A percentile compares a stretch with the other conserved stretches of the same genome.
phyloP scores from a whole-genome alignment of 1,139 yeast species.

The Saccharomyces hybrid region DNA sequence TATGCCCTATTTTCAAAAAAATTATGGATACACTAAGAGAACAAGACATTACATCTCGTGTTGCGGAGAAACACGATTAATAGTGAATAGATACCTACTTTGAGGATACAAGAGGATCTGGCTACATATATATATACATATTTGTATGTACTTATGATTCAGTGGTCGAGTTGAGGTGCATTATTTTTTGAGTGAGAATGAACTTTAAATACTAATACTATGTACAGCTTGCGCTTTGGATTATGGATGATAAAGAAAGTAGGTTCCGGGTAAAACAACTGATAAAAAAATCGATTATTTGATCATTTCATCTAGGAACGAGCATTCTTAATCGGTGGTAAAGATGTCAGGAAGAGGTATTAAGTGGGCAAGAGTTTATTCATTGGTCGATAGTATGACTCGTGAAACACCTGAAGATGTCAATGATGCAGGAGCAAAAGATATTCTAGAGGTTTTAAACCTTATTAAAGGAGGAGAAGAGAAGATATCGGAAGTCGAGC shows the following conservation, averaged over 20 bases:
- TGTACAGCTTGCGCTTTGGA: neutral
- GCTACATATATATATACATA: neutral
- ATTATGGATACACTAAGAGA: conserved; percentile 43
- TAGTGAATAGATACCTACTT: neutral
- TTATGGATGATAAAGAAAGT: too few species aligned
- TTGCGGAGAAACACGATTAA: neutral
- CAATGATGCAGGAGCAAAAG: conserved; percentile 5
- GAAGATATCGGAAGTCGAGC: conserved; percentile 48
- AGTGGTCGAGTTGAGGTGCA: too few species aligned
- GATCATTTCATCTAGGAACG: neutral
- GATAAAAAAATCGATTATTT: neutral
- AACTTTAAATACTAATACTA: neutral
- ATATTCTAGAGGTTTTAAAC: conserved; percentile 24
- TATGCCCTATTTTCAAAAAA: conserved; percentile 42
- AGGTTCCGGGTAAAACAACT: neutral
- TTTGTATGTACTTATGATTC: neutral
- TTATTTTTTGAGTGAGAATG: too few species aligned
- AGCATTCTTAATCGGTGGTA: neutral
- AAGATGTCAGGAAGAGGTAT: neutral
- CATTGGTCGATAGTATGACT: neutral
- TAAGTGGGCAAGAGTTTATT: neutral
- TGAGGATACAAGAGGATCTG: neutral
- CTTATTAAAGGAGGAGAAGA: conserved; percentile 50
- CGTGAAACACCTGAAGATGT: neutral
- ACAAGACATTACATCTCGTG: conserved; percentile 11